Evolutionary conservation across 2,329 filamentous ascomycete species (phyloP), one percentile per base, ranked within the genome.

Genomic region (Cordyceps fumosorosea): DNA sequence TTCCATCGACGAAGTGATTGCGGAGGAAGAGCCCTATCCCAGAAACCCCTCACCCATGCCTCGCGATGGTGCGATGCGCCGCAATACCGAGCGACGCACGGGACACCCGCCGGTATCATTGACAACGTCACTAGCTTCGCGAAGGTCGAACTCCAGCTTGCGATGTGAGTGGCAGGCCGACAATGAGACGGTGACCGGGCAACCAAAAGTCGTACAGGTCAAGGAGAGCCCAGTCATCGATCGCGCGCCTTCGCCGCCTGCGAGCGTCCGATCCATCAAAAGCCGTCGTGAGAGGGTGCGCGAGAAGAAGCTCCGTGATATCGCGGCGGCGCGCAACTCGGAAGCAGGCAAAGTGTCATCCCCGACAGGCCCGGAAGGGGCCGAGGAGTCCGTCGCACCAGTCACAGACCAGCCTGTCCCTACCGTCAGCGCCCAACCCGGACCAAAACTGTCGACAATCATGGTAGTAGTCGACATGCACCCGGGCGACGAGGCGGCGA

Each of bases 401-500:
- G 20, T 20, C 22, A 44, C 45, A 1, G 62, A 60, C 20, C 62
- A 66, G 40, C 59, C 66, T 22, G 65, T 65, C 8, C 62, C 67
- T 8, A 26, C 66, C 6, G 64, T 64, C 12, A 26, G 65, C 3
- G 65, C 66, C 64, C 0, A 64, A 63, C 32, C 62, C 64, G 18
- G 47, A n/a, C 65, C 67, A 14, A 71, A 69, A 5, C 66, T 78
- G 24, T 73, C 70, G 29, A 68, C 72, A 40, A 72, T 80, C 48
- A 75, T 79, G 71, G 75, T 77, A 3, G 74, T 78, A 1, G 70
- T 71, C 16, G 69, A 76, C 26, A 65, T 77, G n/a, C 64, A 73
- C 24, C 76, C 62, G 14, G 63, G 52, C 29, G 54, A 16, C 16
- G 44, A 51, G 37, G 22, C 34, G 5, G 32, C 14, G n/a, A 18